Percentiles rank a stretch among this genome's conserved stretches.
phyloP scores from a whole-genome alignment of 169 alveolate genomes.

The Plasmodium malariae region DNA sequence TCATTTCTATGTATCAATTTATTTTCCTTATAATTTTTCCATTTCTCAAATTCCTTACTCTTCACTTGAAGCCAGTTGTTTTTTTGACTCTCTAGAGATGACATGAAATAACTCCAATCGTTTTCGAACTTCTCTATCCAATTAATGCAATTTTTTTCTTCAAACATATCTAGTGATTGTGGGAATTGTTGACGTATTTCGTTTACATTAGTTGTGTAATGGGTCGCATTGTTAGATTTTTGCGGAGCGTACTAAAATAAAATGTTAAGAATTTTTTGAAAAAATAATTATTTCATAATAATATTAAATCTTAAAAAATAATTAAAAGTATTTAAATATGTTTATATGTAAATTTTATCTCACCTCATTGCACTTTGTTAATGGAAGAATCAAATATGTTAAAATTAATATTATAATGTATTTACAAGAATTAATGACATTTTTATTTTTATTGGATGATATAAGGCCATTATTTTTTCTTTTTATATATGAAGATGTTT shows the following conservation, averaged over 20 bases:
- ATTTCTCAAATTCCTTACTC: constrained; percentile 7
- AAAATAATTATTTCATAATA: background rate
- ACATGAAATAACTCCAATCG: background rate
- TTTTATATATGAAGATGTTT: background rate
- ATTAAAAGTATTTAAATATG: background rate
- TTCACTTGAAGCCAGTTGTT: constrained; percentile 19
- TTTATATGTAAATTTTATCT: background rate
- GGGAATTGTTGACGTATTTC: no score
- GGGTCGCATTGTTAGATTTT: no score
- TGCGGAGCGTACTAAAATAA: background rate
- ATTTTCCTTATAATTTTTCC: background rate
- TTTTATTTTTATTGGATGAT: background rate
- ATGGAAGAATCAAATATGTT: constrained; percentile 23
- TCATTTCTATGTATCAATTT: background rate
- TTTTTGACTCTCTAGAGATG: constrained; percentile 8
- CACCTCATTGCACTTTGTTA: constrained; percentile 2
- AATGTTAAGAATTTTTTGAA: background rate
- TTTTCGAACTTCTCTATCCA: background rate
- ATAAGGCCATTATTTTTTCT: background rate
- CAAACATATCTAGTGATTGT: no score
- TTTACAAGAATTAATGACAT: background rate
- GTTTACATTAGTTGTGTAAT: background rate
- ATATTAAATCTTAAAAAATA: background rate
- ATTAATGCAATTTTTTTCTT: background rate
- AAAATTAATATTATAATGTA: constrained; percentile 8